A percentile compares a stretch with the other conserved stretches of the same genome.
Evolutionary conservation across 345 rosid genomes (phyloP).

Genomic region (Camelina laxa): DNA sequence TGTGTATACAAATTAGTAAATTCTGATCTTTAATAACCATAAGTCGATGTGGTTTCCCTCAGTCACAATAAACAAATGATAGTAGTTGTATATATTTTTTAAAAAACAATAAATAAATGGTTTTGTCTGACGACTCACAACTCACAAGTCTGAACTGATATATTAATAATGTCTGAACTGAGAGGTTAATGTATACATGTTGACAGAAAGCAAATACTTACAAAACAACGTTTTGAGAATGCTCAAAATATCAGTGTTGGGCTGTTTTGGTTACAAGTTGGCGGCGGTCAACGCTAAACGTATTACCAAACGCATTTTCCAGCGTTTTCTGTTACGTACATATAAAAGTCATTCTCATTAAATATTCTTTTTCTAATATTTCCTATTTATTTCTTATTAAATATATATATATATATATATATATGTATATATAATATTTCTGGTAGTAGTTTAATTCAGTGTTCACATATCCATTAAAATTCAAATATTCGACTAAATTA

Average conservation of each 20-base stretch:
- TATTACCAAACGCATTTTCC: conserved; percentile 16
- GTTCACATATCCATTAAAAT: background rate
- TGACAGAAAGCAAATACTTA: background rate
- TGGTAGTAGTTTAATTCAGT: background rate
- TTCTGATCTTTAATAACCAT: background rate
- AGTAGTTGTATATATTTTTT: no score
- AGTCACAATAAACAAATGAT: background rate
- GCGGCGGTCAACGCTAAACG: conserved; percentile 8
- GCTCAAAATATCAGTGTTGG: conserved; percentile 1
- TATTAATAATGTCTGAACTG: no score
- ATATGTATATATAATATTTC: no score
- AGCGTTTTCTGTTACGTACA: conserved; percentile 21
- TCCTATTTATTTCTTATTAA: no score
- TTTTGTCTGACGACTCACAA: background rate
- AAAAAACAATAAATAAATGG: background rate
- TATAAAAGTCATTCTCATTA: background rate
- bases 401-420: no score
- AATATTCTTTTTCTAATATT: no score
- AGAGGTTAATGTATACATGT: no score
- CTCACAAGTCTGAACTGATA: background rate
- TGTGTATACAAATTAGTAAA: background rate
- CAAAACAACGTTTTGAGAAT: background rate
- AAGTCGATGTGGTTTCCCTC: background rate
- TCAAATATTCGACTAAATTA: background rate
- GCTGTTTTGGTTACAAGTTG: background rate